These are phyloP conservation scores for Monilinia vaccinii-corymbosi DNA, from an alignment of 2,329 filamentous ascomycete genomes.

Conservation along the genomic window DNA sequence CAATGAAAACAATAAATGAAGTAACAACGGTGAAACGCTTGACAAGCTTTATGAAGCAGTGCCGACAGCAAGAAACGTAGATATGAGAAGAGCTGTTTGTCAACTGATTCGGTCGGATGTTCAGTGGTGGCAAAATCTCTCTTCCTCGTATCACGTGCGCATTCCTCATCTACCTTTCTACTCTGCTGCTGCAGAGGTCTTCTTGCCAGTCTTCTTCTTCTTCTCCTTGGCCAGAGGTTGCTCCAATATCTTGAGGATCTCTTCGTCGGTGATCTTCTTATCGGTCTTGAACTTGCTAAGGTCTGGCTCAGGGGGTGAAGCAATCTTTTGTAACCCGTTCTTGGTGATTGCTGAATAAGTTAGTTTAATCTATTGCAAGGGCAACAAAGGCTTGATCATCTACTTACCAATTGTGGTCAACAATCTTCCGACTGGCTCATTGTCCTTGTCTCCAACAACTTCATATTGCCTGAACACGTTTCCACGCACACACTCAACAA, in stretches of 20 bases:
- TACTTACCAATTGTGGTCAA: constrained; percentile 86
- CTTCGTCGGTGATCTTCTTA: constrained; percentile 96
- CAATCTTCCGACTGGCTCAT: constrained; percentile 71
- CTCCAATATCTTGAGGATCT: constrained; percentile 89
- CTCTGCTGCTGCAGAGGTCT: constrained; percentile 27
- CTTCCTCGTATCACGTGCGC: constrained; percentile 20
- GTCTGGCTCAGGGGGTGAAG: constrained; percentile 67
- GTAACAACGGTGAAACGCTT: not conserved
- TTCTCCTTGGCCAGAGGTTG: constrained; percentile 71
- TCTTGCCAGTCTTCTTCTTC: constrained; percentile 45
- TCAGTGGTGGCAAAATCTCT: not conserved
- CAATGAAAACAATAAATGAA: not conserved
- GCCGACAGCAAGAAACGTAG: constrained; percentile 16
- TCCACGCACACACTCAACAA: constrained; percentile 90
- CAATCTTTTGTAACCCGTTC: constrained; percentile 85
- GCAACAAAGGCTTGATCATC: not conserved
- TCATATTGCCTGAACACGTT: constrained; percentile 95
- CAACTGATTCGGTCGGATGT: not conserved
- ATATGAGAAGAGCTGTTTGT: not conserved
- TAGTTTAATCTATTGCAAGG: constrained; percentile 21
- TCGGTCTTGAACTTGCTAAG: constrained; percentile 80
- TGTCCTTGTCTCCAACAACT: constrained; percentile 88
- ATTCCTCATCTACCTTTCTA: constrained; percentile 30
- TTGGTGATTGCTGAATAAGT: constrained; percentile 73
- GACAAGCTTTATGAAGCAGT: constrained; percentile 7